Percentiles rank a stretch among this genome's conserved stretches.
These are phyloP conservation scores for Ogataea dorogensis DNA, from an alignment of 805 yeast genomes.

Conservation along the genomic window DNA sequence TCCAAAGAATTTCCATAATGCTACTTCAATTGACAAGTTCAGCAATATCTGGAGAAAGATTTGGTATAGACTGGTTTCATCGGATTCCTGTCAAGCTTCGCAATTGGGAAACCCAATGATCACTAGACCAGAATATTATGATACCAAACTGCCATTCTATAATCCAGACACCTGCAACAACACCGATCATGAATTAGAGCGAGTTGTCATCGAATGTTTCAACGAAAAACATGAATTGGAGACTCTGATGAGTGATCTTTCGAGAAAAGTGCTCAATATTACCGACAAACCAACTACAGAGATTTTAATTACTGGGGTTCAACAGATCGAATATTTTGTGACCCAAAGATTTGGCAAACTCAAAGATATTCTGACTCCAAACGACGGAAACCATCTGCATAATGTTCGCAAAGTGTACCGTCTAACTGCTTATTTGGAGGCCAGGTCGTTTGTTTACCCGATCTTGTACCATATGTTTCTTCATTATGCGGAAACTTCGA, in stretches of 20 bases:
- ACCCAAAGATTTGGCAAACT: constrained; percentile 32
- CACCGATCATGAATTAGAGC: constrained; percentile 41
- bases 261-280: constrained; percentile 41
- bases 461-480: constrained; percentile 43
- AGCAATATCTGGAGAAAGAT: constrained; percentile 55
- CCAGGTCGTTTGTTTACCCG: constrained; percentile 37
- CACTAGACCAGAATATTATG: constrained; percentile 42
- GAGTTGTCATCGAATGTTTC: constrained; percentile 36
- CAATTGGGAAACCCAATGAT: constrained; percentile 48
- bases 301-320: constrained; percentile 36
- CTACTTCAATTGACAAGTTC: constrained; percentile 17
- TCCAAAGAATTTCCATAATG: constrained; percentile 48
- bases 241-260: constrained; percentile 32
- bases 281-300: constrained; percentile 37
- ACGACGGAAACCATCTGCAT: constrained; percentile 19
- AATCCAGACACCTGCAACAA: constrained; percentile 36
- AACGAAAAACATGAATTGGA: constrained; percentile 34
- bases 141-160: constrained; percentile 49
- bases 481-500: constrained; percentile 36
- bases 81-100: constrained; percentile 46
- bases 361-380: constrained; percentile 28
- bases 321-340: constrained; percentile 38
- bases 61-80: constrained; percentile 50
- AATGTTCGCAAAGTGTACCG: constrained; percentile 26
- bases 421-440: constrained; percentile 24